phyloP scores from a whole-genome alignment of 2,329 filamentous ascomycete genomes.

The Diaporthe amygdali region DNA sequence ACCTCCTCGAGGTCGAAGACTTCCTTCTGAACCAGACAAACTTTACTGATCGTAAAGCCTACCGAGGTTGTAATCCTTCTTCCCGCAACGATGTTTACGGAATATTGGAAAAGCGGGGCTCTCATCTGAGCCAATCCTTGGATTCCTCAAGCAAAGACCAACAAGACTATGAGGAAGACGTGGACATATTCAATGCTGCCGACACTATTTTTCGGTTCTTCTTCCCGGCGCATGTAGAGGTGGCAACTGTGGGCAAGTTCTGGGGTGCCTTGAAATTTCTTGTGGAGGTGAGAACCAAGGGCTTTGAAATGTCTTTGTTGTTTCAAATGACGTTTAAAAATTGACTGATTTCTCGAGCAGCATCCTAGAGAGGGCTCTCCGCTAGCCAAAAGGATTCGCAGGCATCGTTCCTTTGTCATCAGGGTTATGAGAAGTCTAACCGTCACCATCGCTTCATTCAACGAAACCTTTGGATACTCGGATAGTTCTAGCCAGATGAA shows the following conservation, averaged over 20 bases:
- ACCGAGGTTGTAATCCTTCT: background rate
- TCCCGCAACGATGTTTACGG: background rate
- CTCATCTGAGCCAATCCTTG: background rate
- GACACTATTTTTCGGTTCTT: background rate
- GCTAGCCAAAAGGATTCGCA: background rate
- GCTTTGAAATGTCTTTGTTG: background rate
- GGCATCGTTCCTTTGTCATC: conserved; percentile 17
- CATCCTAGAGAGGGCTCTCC: background rate
- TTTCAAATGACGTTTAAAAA: no score
- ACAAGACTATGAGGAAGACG: background rate
- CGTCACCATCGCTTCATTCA: background rate
- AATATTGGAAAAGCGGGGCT: background rate
- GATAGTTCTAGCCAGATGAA: background rate
- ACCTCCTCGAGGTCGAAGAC: background rate
- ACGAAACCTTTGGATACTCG: background rate
- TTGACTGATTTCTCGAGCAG: background rate
- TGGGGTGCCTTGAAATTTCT: background rate
- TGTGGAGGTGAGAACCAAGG: background rate
- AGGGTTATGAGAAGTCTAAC: background rate
- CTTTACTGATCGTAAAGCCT: background rate
- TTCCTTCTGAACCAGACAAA: background rate
- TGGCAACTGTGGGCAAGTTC: background rate
- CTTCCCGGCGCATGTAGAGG: background rate
- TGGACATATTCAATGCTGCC: background rate
- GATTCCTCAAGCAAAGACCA: background rate